Percentiles rank a stretch among this genome's conserved stretches.
These are phyloP conservation scores for Saccharomycopsis oosterbeekiorum DNA, from an alignment of 805 yeast species.

Conservation along the genomic window DNA sequence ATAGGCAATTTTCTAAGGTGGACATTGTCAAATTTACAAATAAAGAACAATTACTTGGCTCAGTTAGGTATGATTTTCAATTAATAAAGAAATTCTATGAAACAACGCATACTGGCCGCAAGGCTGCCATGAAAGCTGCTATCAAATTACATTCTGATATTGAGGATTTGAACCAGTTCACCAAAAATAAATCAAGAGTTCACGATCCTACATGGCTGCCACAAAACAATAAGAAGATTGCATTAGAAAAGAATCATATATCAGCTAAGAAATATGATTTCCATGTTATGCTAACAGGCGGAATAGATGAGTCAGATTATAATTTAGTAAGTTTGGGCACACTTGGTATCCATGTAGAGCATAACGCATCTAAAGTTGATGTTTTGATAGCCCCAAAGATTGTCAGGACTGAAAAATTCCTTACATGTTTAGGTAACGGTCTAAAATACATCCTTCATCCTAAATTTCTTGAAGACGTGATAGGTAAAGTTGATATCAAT, in stretches of 20 bases:
- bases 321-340: conserved; percentile 35
- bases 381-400: conserved; percentile 68
- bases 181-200: conserved; percentile 25
- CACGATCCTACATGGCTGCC: neutral
- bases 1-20: conserved; percentile 29
- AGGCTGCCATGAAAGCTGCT: conserved; percentile 62
- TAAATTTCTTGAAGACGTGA: conserved; percentile 37
- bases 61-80: conserved; percentile 3
- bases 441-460: conserved; percentile 48
- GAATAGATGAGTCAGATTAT: conserved; percentile 38
- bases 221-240: conserved; percentile 3
- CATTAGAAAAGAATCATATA: conserved; percentile 10
- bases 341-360: conserved; percentile 47
- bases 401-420: conserved; percentile 80
- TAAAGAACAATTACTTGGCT: conserved; percentile 19
- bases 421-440: conserved; percentile 53
- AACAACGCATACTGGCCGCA: conserved; percentile 27
- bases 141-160: conserved; percentile 57
- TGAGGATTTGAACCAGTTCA: conserved; percentile 55
- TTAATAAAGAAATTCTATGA: conserved; percentile 13
- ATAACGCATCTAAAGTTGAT: conserved; percentile 36
- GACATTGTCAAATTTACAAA: conserved; percentile 32
- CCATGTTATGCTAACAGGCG: conserved; percentile 54
- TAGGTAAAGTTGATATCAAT: conserved; percentile 21
- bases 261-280: conserved; percentile 28